Evolutionary conservation across 805 yeast genomes (phyloP), one percentile per base, ranked within the genome.

Genomic region (Myxozyma neotropica): DNA sequence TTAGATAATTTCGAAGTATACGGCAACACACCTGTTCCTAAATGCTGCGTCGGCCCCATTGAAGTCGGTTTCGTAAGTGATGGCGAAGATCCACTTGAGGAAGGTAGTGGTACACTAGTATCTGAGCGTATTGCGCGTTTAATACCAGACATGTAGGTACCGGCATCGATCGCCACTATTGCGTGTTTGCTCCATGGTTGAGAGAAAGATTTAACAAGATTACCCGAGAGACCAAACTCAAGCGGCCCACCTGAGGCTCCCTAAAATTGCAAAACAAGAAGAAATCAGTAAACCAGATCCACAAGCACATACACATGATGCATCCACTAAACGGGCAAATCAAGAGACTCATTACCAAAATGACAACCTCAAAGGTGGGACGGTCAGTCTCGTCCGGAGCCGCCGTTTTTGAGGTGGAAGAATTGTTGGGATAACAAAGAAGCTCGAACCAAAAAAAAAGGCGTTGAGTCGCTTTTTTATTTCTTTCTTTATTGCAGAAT

Each of bases 221-320:
- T 81, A 1, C 89, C 78, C 64, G 93, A 89, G 2, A 87, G 88
- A 17, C 79, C 75, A 5, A 85, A 81, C 33, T 88, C 94, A 12
- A 84, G 70, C 0, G 96, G 96, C 1, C 97, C 97, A 5, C 97
- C 97, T 1, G 89, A 81, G 24, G 88, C 81, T 5, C 97, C 97
- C 62, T 70, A n/a, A n/a, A n/a, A n/a, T n/a, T n/a, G n/a, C n/a
- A n/a, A n/a, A n/a, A n/a, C n/a, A n/a, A n/a, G n/a, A n/a, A n/a
- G n/a, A n/a, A n/a, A n/a, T n/a, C n/a, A n/a, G n/a, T n/a, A n/a
- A n/a, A n/a, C n/a, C n/a, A n/a, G n/a, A n/a, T n/a, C n/a, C n/a
- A n/a, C n/a, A n/a, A n/a, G n/a, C n/a, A n/a, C n/a, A n/a, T n/a
- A n/a, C n/a, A n/a, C n/a, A n/a, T n/a, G n/a, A n/a, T n/a, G n/a